Evolutionary conservation across 2,329 filamentous ascomycete genomes (phyloP).

Genomic region (Periglandula ipomoeae): DNA sequence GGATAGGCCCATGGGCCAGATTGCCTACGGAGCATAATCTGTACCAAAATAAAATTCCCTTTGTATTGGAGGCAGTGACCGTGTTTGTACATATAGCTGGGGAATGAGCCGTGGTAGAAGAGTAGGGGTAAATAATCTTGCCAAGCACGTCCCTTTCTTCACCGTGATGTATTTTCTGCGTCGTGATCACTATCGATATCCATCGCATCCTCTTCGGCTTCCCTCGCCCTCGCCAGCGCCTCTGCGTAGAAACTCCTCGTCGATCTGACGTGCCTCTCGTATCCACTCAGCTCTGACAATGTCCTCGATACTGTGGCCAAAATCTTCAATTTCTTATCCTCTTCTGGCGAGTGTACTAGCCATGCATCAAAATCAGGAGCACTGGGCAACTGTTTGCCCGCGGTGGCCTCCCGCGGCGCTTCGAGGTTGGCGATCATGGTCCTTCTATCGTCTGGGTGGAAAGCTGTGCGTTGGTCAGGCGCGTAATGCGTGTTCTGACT

Average conservation of each 20-base stretch:
- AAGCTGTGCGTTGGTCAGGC: neutral
- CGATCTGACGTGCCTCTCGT: constrained; percentile 15
- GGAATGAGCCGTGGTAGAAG: neutral
- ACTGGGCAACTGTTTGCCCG: neutral
- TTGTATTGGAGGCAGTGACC: constrained; percentile 17
- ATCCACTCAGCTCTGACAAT: constrained; percentile 13
- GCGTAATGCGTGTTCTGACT: neutral
- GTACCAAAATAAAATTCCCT: constrained; percentile 26
- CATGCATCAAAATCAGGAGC: constrained; percentile 1
- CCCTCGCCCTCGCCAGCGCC: constrained; percentile 15
- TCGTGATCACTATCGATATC: neutral
- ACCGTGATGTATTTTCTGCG: no score
- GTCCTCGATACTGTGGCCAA: constrained; percentile 14
- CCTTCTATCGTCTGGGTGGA: constrained; percentile 6
- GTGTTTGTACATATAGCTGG: constrained; percentile 30
- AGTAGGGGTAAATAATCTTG: constrained; percentile 14
- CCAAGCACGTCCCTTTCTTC: neutral
- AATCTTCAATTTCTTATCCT: constrained; percentile 13
- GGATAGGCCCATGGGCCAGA: constrained; percentile 51
- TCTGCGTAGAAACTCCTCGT: constrained; percentile 12
- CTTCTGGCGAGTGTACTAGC: constrained; percentile 10
- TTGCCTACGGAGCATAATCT: constrained; percentile 46
- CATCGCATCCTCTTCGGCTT: constrained; percentile 7
- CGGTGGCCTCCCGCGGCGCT: constrained; percentile 5
- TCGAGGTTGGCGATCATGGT: constrained; percentile 24